Base-by-base conservation (phyloP, 306 rosid genomes). In the Casuarina equisetifolia region DNA sequence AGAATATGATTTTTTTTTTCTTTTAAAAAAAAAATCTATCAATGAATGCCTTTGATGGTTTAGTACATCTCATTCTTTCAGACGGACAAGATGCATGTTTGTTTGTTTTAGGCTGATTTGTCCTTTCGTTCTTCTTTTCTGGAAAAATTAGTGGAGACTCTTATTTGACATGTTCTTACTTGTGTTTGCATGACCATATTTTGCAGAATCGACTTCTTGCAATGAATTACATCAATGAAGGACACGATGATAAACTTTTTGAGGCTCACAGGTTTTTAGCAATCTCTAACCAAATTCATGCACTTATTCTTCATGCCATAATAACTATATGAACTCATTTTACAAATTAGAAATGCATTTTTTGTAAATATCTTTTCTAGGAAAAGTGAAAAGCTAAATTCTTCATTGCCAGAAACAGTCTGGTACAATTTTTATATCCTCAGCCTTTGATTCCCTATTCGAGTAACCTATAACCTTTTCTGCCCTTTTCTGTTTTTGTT, bases 191-290 rank as follows among this genome's bases (percentile, higher is more conserved):
- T n/a, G 49, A 49, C 44, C 13, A 72, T 68, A 61, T 50, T 73
- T 78, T 80, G 80, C 89, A 93, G 98, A 93, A 93, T 71, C 98
- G 98, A 76, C 80, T 93, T 86, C 98, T 93, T 82, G 97, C 97
- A 1, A 86, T 90, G 96, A 93, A 93, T 83, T 93, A 93, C 86
- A 90, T 90, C 67, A 88, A 93, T 72, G 97, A 93, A 89, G 98
- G 97, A 74, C 82, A 72, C 48, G 93, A 90, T 83, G 87, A 93
- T 83, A 90, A 87, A 81, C 98, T 93, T 82, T 93, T 84, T 71
- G 92, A 88, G 77, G 93, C 96, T 79, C 98, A 93, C 88, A 93
- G 98, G 97, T 91, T 84, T 25, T 62, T 76, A 79, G 42, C 72
- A 67, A 42, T 76, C 80, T 78, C 76, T 68, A 72, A 52, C 63